A percentile compares a stretch with the other conserved stretches of the same genome.
These are phyloP conservation scores for Paragyromitra xinjiangensis DNA, from an alignment of 495 filamentous ascomycete genomes.

Conservation along the genomic window DNA sequence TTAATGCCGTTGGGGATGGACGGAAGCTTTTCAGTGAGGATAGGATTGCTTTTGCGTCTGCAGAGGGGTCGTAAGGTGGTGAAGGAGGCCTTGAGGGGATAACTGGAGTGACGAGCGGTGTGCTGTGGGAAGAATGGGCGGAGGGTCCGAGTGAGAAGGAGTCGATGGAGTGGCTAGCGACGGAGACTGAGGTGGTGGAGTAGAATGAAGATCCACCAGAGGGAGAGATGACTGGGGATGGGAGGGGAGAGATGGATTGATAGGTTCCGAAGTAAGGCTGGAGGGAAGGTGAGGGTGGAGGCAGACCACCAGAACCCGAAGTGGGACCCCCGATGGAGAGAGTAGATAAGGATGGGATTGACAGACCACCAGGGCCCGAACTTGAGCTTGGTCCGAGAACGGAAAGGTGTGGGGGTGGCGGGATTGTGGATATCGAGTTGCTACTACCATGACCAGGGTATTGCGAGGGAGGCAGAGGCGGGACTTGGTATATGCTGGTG, in stretches of 20 bases:
- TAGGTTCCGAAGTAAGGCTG: conserved; percentile 96
- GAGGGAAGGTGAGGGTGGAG: conserved; percentile 78
- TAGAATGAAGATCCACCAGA: conserved; percentile 50
- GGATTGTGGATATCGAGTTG: conserved; percentile 29
- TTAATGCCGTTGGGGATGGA: conserved; percentile 73
- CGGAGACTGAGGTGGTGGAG: conserved; percentile 38
- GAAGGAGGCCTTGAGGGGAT: conserved; percentile 57
- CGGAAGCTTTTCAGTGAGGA: conserved; percentile 76
- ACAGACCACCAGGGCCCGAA: conserved; percentile 2
- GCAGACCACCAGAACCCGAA: conserved; percentile 30
- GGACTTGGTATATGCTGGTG: conserved; percentile 32
- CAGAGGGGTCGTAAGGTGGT: conserved; percentile 74
- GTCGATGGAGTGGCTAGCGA: conserved; percentile 29
- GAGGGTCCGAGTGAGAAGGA: conserved; percentile 53
- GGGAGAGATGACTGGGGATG: conserved; percentile 49
- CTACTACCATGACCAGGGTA: conserved; percentile 36
- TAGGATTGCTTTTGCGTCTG: conserved; percentile 78
- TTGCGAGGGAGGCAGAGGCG: conserved; percentile 38
- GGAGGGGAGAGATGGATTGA: conserved; percentile 84
- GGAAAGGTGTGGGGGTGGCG: conserved; percentile 35
- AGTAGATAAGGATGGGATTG: conserved; percentile 42
- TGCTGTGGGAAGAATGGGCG: conserved; percentile 32
- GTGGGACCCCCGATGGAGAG: conserved; percentile 41
- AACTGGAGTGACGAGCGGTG: conserved; percentile 58
- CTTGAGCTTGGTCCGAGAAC: conserved; percentile 12